Base-by-base conservation (phyloP, 306 rosid genomes). In the Acmispon strigosus region DNA sequence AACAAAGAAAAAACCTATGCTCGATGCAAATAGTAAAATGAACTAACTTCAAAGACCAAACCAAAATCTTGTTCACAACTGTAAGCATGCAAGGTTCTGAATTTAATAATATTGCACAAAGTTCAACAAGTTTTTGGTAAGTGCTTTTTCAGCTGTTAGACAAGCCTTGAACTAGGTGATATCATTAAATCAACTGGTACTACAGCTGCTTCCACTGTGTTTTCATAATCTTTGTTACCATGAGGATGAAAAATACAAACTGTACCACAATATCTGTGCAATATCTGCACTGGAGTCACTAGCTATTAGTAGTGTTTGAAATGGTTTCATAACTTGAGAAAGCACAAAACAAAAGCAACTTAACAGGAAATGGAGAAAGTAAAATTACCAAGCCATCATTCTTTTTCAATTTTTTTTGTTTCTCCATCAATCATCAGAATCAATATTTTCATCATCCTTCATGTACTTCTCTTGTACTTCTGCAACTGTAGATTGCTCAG, bases 391-490 rank as follows among this genome's bases (percentile, higher is more conserved):
- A 19, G 11, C 37, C 5, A 49, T 41, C 66, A 34, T 62, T 53
- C 22, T 39, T 62, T 62, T 60, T 32, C n/a, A 39, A 48, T 65
- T 32, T 47, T 48, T 15, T 1, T 13, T 27, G 57, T 45, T 48
- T 66, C 49, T 32, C 16, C 51, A 19, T 78, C 72, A 79, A 74
- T 81, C 83, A 27, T 71, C 61, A 34, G 36, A 20, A 54, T 90
- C 83, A n/a, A 63, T 43, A 78, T 72, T 61, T 74, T 88, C 96
- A 37, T 87, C 98, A 58, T 86, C 85, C 83, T 89, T 91, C 83
- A 94, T 82, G 86, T 94, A 94, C 76, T 91, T 94, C 82, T 94
- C 98, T 80, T 94, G 97, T 76, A 94, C 96, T 42, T 86, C 96
- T 79, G 97, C 98, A 76, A 94, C 96, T 89, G 98, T 90, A 69